Percentiles rank a stretch among this genome's conserved stretches.
These are phyloP conservation scores for Lactifluus echinatus DNA, from an alignment of 768 basidiomycete genomes.

Conservation along the genomic window DNA sequence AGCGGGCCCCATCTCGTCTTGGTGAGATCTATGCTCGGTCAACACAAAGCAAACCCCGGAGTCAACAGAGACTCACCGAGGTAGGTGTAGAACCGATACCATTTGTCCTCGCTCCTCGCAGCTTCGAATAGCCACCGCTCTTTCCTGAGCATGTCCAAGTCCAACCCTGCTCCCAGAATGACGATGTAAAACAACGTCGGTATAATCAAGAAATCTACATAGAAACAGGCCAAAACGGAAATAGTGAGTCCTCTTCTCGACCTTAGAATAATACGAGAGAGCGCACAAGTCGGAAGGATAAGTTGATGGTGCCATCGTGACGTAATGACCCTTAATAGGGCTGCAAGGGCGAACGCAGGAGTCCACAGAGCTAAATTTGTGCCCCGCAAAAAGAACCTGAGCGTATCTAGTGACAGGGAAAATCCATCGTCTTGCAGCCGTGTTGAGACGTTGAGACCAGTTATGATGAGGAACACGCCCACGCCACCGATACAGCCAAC, in stretches of 20 bases:
- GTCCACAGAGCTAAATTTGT: conserved; percentile 71
- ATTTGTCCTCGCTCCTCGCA: conserved; percentile 37
- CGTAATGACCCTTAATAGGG: conserved; percentile 73
- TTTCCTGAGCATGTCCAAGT: conserved; percentile 50
- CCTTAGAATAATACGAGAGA: conserved; percentile 19
- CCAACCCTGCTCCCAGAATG: conserved; percentile 51
- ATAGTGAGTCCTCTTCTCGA: not conserved
- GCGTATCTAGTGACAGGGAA: conserved; percentile 50
- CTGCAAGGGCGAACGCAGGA: conserved; percentile 67
- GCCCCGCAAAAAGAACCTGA: conserved; percentile 58
- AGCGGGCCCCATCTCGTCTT: conserved; percentile 57
- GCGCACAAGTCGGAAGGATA: conserved; percentile 80
- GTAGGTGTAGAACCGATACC: conserved; percentile 84
- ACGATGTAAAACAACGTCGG: conserved; percentile 79
- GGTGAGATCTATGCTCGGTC: conserved; percentile 41
- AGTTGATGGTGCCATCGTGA: conserved; percentile 77
- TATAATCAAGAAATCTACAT: conserved; percentile 68
- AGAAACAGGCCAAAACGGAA: not conserved
- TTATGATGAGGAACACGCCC: conserved; percentile 84
- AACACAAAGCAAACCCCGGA: not conserved
- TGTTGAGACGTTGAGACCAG: conserved; percentile 81
- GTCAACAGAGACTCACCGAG: conserved; percentile 43
- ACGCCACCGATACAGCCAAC: conserved; percentile 99
- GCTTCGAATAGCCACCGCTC: conserved; percentile 87
- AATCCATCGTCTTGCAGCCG: conserved; percentile 76